phyloP scores from a whole-genome alignment of 768 basidiomycete species.

The Rhodotorula babjevae region DNA sequence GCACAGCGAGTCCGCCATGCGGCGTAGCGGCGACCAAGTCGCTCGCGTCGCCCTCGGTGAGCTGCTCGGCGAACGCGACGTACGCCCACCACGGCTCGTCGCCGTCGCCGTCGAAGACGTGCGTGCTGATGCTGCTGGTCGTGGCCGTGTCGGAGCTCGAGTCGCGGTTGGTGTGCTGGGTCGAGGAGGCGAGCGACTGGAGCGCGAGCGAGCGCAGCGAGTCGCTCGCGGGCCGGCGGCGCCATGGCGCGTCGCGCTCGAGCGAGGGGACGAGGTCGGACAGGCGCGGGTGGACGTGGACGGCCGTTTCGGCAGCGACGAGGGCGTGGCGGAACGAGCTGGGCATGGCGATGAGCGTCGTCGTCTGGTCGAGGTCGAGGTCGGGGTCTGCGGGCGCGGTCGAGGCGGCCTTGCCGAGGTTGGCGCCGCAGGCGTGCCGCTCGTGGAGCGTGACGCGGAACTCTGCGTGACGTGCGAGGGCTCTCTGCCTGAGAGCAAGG shows the following conservation, averaged over 20 bases:
- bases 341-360: slow-evolving; percentile 11
- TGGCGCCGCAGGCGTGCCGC: not conserved
- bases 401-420: not conserved
- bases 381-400: too few relatives aligned
- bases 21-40: slow-evolving; percentile 70
- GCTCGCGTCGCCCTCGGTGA: slow-evolving; percentile 76
- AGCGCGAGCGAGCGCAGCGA: slow-evolving; percentile 1
- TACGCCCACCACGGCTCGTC: slow-evolving; percentile 37
- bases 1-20: slow-evolving; percentile 55
- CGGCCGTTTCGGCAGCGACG: slow-evolving; percentile 9
- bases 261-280: not conserved
- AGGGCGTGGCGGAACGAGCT: slow-evolving; percentile 1
- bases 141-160: too few relatives aligned
- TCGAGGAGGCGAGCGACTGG: not conserved
- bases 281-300: not conserved
- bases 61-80: slow-evolving; percentile 41
- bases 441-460: too few relatives aligned
- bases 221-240: slow-evolving; percentile 44
- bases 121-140: not conserved
- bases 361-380: not conserved
- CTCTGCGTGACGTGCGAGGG: too few relatives aligned
- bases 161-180: not conserved
- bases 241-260: slow-evolving; percentile 9
- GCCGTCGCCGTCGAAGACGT: slow-evolving; percentile 19
- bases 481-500: too few relatives aligned